phyloP scores from a whole-genome alignment of 2,329 filamentous ascomycete genomes.

The Boeremia exigua region DNA sequence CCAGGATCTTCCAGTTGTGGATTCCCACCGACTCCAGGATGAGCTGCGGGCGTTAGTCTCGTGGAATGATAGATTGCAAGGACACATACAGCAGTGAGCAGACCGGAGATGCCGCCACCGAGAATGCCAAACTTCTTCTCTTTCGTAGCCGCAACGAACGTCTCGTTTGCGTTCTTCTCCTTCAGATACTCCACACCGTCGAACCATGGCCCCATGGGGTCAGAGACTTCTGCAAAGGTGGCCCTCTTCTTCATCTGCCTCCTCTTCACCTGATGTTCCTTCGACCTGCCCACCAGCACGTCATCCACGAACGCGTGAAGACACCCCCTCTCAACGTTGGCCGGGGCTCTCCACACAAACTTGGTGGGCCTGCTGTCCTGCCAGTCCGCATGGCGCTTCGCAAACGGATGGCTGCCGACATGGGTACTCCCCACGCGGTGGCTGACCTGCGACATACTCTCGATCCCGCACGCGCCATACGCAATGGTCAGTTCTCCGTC shows the following conservation, averaged over 20 bases:
- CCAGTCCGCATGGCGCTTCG: slow-evolving; percentile 27
- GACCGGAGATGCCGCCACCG: slow-evolving; percentile 67
- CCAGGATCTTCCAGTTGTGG: slow-evolving; percentile 65
- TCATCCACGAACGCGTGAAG: slow-evolving; percentile 49
- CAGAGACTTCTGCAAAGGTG: slow-evolving; percentile 54
- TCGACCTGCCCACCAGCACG: slow-evolving; percentile 45
- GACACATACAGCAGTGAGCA: slow-evolving; percentile 56
- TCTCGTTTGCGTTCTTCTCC: slow-evolving; percentile 56
- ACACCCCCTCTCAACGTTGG: slow-evolving; percentile 44
- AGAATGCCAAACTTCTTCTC: slow-evolving; percentile 64
- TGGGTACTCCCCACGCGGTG: slow-evolving; percentile 29
- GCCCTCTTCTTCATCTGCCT: slow-evolving; percentile 37
- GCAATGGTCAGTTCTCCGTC: slow-evolving; percentile 30
- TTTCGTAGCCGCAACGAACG: slow-evolving; percentile 61
- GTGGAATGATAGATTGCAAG: no score
- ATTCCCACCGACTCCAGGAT: slow-evolving; percentile 57
- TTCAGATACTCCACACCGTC: slow-evolving; percentile 64
- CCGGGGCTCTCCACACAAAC: slow-evolving; percentile 53
- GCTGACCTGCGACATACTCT: slow-evolving; percentile 1
- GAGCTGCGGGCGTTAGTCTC: neutral
- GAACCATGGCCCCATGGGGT: slow-evolving; percentile 65
- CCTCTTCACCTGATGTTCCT: slow-evolving; percentile 22
- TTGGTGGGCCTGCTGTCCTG: slow-evolving; percentile 19
- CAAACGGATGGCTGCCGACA: slow-evolving; percentile 27
- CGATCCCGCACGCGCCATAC: slow-evolving; percentile 27